Conservation (phyloP, 2,329 filamentous ascomycete species). For the Calonectria pauciramosa region DNA sequence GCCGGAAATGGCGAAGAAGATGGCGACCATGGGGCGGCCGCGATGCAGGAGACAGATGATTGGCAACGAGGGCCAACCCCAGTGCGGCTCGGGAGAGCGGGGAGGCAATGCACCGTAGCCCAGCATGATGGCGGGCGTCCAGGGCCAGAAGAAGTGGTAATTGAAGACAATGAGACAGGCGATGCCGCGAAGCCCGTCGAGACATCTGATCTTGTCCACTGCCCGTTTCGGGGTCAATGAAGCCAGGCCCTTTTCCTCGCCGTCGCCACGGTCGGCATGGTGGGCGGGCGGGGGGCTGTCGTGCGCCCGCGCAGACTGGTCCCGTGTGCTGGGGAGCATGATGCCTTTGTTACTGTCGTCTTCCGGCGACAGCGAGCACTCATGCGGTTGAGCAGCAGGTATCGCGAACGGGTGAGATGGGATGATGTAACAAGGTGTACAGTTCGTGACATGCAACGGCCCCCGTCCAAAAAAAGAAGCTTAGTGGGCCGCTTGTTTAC, state of each 20-base stretch:
- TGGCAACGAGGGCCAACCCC: slow-evolving; percentile 51
- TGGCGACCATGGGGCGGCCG: slow-evolving; percentile 57
- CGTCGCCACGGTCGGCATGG: slow-evolving; percentile 8
- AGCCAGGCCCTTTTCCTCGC: slow-evolving; percentile 22
- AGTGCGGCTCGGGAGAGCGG: slow-evolving; percentile 51
- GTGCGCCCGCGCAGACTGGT: slow-evolving; percentile 30
- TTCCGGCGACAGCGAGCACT: slow-evolving; percentile 35
- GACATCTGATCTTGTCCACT: slow-evolving; percentile 54
- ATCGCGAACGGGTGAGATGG: background rate
- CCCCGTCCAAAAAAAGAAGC: slow-evolving; percentile 10
- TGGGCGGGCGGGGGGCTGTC: slow-evolving; percentile 33
- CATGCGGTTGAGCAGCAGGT: slow-evolving; percentile 24
- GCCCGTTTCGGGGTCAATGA: slow-evolving; percentile 21
- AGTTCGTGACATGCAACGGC: background rate
- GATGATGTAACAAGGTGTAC: slow-evolving; percentile 8
- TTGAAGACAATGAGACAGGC: slow-evolving; percentile 59
- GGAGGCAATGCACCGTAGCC: slow-evolving; percentile 55
- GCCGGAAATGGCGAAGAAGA: slow-evolving; percentile 60
- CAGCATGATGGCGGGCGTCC: slow-evolving; percentile 57
- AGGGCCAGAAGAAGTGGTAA: slow-evolving; percentile 58
- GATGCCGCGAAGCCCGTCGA: slow-evolving; percentile 58
- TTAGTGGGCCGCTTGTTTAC: slow-evolving; percentile 5
- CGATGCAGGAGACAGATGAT: slow-evolving; percentile 57
- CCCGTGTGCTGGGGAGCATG: slow-evolving; percentile 31
- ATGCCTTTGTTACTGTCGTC: slow-evolving; percentile 32